Evolutionary conservation across 1,139 yeast genomes (phyloP), one percentile per base, ranked within the genome.

Genomic region (Pneumocystis oryctolagi): DNA sequence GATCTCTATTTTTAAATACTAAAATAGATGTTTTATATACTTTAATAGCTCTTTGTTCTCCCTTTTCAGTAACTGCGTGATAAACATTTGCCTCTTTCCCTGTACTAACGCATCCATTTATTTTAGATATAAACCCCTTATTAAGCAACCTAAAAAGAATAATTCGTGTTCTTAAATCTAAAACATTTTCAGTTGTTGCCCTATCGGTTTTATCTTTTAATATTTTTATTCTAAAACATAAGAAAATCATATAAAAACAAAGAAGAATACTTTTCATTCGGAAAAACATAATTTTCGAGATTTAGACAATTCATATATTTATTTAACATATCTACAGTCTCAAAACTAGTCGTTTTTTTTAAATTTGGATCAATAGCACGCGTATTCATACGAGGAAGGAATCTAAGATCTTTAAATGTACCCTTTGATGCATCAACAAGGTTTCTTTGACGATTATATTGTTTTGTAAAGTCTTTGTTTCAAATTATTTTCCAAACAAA

Each of bases 71-170:
- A 68, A 83, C 83, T 0, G 96, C 97, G 72, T 90, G 96, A 72
- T 94, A 94, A 2, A 94, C 97, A 72, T 94, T 94, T 32, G 98
- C 98, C 73, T 94, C 99, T 73, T 94, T 94, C 58, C 99, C 99
- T 0, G 98, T 94, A 70, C 95, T 84, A 61, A 94, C 80, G 72
- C 98, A 92, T 6, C 98, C 98, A 70, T 90, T 89, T 70, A 94
- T 85, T 68, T 88, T 83, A 8, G 92, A 82, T 39, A 94, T 82
- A 16, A 87, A 80, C 2, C 96, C 96, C 69, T 86, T 84, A 71
- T 84, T 87, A 72, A 89, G 84, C 73, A 94, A 79, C 66, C 88
- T 89, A 63, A 84, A 84, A 66, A 94, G 77, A 71, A 90, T 90
- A 70, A 83, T 78, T 77, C 92, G 79, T 0, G 99, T 94, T 67